Base-by-base conservation (phyloP, 768 basidiomycete genomes). In the Gloeostereum incarnatum region DNA sequence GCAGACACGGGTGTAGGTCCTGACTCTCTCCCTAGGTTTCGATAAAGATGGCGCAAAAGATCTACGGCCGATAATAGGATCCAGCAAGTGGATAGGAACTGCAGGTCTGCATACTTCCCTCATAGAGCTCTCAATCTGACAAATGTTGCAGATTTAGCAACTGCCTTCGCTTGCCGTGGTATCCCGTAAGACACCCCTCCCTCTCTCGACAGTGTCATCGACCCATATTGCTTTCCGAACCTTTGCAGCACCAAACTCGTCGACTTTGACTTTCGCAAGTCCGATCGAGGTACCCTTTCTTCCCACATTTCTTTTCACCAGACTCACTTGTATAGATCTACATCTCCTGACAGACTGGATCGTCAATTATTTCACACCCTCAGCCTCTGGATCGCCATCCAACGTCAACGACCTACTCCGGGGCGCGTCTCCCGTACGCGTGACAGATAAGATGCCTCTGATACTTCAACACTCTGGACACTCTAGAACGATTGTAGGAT, bases 401-500 rank as follows among this genome's bases (percentile, higher is more conserved):
- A 68, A 68, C 21, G 55, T 75, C 26, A 69, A 76, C 35, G 71
- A 81, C 31, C 66, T 63, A 10, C 61, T 86, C 41, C 65, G 63
- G 31, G 59, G 56, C 1, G 67, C 69, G 2, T 61, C 66, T 0
- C 66, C 78, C 3, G 66, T 92, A 6, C 47, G 65, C 7, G 53
- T 65, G 19, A 81, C 84, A 0, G 57, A 73, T 16, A 76, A 71
- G 48, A 79, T 89, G 73, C 91, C 91, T 6, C 51, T 96, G 21
- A 80, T 94, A 30, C 62, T 94, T 35, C 81, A 94, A 62, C 78
- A 87, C 50, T 55, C 68, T 5, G 88, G 89, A 0, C 91, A 96
- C 60, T 96, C 91, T n/a, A 61, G 84, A 18, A 81, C 82, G 3
- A 76, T 96, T 9, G 69, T 96, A 2, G 91, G 91, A 1, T 92